Percentiles rank a stretch among this genome's conserved stretches.
phyloP scores from a whole-genome alignment of 176 grass and related monocot genomes.

The Cymbopogon citratus region DNA sequence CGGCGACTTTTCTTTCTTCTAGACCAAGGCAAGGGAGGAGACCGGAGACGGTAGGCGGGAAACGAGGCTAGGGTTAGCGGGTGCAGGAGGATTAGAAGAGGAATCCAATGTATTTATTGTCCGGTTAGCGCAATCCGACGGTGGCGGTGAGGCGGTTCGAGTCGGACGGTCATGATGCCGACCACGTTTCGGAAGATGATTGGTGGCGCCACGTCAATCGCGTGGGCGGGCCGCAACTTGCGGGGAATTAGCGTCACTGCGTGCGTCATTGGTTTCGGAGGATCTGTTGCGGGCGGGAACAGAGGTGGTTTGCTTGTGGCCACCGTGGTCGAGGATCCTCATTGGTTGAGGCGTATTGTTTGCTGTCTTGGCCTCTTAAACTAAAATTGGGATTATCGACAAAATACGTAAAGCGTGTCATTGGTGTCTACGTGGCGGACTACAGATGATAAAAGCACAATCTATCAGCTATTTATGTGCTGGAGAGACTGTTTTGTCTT shows the following conservation, averaged over 20 bases:
- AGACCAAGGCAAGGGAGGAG: background rate
- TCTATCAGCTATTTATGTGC: too few relatives aligned
- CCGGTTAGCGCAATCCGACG: background rate
- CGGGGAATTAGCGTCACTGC: constrained; percentile 44
- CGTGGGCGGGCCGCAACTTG: constrained; percentile 18
- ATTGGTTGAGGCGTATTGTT: background rate
- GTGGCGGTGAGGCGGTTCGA: background rate
- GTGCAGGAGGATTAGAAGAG: background rate
- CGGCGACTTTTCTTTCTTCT: background rate
- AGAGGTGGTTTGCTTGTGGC: rapidly evolving
- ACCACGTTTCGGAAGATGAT: background rate
- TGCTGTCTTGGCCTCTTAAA: background rate
- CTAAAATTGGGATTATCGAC: too few relatives aligned
- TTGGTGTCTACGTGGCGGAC: too few relatives aligned
- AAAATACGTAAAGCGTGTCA: too few relatives aligned
- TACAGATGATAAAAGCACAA: too few relatives aligned
- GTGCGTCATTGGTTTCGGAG: background rate
- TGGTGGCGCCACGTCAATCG: constrained; percentile 28
- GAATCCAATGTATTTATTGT: constrained; percentile 37
- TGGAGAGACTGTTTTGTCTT: too few relatives aligned
- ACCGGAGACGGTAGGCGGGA: rapidly evolving
- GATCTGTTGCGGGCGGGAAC: background rate
- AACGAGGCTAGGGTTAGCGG: background rate
- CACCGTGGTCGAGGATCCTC: background rate
- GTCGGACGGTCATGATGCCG: background rate